Conservation (phyloP, 2,329 filamentous ascomycete genomes). For the Colletotrichum sp. region DNA sequence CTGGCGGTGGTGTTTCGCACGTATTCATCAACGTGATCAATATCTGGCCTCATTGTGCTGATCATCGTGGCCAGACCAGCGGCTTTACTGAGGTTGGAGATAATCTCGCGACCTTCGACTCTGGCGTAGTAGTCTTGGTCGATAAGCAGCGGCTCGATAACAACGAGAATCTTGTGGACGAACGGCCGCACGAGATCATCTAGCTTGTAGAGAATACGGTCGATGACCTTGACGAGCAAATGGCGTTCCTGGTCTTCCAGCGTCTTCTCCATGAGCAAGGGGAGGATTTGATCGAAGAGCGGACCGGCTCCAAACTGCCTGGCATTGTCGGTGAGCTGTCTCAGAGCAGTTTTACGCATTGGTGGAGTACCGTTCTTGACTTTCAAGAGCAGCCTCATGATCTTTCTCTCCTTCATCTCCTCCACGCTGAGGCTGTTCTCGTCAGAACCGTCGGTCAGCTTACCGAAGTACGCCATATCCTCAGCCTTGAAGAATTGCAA, state of each 20-base stretch:
- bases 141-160: constrained; percentile 98
- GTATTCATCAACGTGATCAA: constrained; percentile 98
- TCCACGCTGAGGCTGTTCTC: constrained; percentile 93
- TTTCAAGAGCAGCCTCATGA: constrained; percentile 95
- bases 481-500: constrained; percentile 98
- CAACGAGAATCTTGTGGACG: constrained; percentile 97
- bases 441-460: constrained; percentile 91
- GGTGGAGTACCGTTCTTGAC: constrained; percentile 99
- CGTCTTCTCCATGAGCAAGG: constrained; percentile 96
- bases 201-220: constrained; percentile 97
- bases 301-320: constrained; percentile 93
- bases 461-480: constrained; percentile 98
- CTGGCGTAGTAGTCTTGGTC: constrained; percentile 99
- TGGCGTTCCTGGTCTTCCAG: constrained; percentile 98
- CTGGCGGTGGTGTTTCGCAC: constrained; percentile 96
- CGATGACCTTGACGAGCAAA: constrained; percentile 97
- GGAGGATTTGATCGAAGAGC: constrained; percentile 96
- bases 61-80: constrained; percentile 99
- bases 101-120: constrained; percentile 97
- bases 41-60: constrained; percentile 98
- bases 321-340: constrained; percentile 97
- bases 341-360: constrained; percentile 96
- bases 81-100: constrained; percentile 96
- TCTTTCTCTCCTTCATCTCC: constrained; percentile 96
- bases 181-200: constrained; percentile 96